Percentiles rank a stretch among this genome's conserved stretches.
phyloP scores from a whole-genome alignment of 345 rosid species.

The Eucalyptus marginata region DNA sequence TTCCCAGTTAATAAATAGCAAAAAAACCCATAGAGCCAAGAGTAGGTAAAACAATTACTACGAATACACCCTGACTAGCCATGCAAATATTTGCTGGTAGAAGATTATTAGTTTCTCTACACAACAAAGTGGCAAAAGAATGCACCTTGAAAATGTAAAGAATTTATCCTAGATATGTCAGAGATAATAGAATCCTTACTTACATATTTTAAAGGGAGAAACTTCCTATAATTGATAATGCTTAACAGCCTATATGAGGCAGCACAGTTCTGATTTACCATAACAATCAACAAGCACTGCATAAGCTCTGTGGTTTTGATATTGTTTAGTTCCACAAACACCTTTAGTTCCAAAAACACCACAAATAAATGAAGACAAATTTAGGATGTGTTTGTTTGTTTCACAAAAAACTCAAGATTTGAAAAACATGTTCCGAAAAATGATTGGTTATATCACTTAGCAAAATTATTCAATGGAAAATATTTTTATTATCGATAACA shows the following conservation, averaged over 20 bases:
- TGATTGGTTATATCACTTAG: not conserved
- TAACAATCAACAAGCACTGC: not conserved
- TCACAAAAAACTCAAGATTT: not conserved
- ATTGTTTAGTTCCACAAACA: not conserved
- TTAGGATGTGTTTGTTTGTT: not conserved
- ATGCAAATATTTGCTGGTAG: not conserved
- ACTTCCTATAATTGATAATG: not conserved
- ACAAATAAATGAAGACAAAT: not conserved
- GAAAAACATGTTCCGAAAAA: not conserved
- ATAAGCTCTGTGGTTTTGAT: not conserved
- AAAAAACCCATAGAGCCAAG: not conserved
- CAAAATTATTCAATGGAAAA: too few relatives aligned
- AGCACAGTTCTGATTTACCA: not conserved
- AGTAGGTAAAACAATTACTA: not conserved
- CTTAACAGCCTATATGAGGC: not conserved
- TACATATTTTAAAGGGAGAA: not conserved
- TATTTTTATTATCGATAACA: too few relatives aligned
- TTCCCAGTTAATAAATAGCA: not conserved
- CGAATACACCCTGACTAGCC: not conserved
- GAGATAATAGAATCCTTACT: not conserved
- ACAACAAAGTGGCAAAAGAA: not conserved
- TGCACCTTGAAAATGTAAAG: not conserved
- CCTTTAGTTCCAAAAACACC: not conserved
- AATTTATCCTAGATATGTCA: not conserved
- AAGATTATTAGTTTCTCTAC: not conserved